Conservation (phyloP, 805 yeast species). For the Metschnikowia gelsemii region DNA sequence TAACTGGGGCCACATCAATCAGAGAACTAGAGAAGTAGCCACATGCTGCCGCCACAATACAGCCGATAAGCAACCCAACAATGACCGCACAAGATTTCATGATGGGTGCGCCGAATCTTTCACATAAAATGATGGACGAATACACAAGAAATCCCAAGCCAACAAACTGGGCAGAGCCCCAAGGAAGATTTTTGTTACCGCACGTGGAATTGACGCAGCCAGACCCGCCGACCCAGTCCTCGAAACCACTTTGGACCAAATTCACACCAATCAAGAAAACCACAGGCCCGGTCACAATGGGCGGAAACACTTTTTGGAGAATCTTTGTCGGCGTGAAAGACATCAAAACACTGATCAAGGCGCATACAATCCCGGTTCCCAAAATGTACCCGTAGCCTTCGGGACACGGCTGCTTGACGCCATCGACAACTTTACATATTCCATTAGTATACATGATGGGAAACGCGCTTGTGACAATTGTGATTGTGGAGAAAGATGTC, state of each 20-base stretch:
- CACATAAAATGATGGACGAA: constrained; percentile 69
- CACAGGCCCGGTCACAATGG: constrained; percentile 91
- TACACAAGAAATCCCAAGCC: constrained; percentile 87
- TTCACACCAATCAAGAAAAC: constrained; percentile 78
- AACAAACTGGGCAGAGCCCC: constrained; percentile 86
- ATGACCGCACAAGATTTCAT: constrained; percentile 94
- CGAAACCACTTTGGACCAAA: constrained; percentile 68
- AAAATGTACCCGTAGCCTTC: constrained; percentile 87
- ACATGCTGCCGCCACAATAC: constrained; percentile 89
- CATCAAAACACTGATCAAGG: constrained; percentile 65
- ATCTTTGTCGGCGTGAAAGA: constrained; percentile 76
- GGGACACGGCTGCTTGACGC: constrained; percentile 74
- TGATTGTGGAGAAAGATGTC: constrained; percentile 83
- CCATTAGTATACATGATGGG: constrained; percentile 80
- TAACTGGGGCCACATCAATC: constrained; percentile 74
- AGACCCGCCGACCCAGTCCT: constrained; percentile 88
- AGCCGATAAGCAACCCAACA: constrained; percentile 78
- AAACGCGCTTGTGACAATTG: constrained; percentile 71
- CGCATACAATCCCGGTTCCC: constrained; percentile 78
- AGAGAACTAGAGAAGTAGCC: constrained; percentile 65
- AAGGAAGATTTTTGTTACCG: constrained; percentile 39
- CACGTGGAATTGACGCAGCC: constrained; percentile 46
- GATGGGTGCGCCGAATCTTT: constrained; percentile 89
- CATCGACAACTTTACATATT: constrained; percentile 60
- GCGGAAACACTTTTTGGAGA: constrained; percentile 77